phyloP scores from a whole-genome alignment of 768 basidiomycete genomes.

The Mycena vulgaris region DNA sequence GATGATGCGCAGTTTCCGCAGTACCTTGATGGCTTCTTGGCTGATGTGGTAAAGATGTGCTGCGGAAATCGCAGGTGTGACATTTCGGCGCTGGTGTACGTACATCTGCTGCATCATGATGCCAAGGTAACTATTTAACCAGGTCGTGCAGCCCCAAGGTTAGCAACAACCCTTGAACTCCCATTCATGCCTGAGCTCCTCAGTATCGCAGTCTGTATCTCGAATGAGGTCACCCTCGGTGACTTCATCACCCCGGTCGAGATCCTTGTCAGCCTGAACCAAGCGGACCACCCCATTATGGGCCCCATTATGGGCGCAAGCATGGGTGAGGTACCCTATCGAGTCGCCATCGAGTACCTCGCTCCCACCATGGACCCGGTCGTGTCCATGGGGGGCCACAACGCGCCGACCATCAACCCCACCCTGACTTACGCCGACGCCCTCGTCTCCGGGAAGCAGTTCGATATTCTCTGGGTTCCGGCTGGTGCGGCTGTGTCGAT shows the following conservation, averaged over 20 bases:
- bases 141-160: neutral
- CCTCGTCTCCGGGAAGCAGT: slow-evolving; percentile 28
- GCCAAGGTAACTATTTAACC: neutral
- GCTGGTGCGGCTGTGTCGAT: too few relatives aligned
- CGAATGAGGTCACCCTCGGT: slow-evolving; percentile 32
- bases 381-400: neutral
- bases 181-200: too few relatives aligned
- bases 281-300: slow-evolving; percentile 3
- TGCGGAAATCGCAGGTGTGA: too few relatives aligned
- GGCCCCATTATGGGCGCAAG: neutral
- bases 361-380: slow-evolving; percentile 32
- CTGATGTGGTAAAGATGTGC: too few relatives aligned
- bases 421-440: slow-evolving; percentile 34
- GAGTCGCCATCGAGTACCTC: slow-evolving; percentile 29
- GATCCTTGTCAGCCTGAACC: slow-evolving; percentile 29
- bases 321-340: slow-evolving; percentile 25
- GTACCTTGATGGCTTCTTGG: too few relatives aligned
- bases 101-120: too few relatives aligned
- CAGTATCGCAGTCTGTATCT: too few relatives aligned
- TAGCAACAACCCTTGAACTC: too few relatives aligned
- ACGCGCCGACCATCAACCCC: slow-evolving; percentile 29
- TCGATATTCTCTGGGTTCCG: slow-evolving; percentile 32
- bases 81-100: too few relatives aligned
- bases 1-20: too few relatives aligned
- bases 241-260: slow-evolving; percentile 37